Conservation (phyloP, 495 filamentous ascomycete species). For the Chlorociboria aeruginascens region DNA sequence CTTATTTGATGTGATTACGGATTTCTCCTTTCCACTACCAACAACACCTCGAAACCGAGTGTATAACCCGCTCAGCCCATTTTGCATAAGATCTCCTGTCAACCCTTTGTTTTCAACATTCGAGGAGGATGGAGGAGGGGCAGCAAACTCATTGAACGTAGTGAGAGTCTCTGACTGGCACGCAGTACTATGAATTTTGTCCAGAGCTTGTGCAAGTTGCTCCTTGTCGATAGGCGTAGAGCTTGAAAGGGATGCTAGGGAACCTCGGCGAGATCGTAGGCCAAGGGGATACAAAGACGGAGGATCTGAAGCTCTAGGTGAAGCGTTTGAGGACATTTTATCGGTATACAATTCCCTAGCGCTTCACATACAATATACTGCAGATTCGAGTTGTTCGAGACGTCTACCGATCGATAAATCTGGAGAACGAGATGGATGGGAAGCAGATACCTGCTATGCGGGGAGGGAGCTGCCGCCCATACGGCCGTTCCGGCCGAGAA, state of each 20-base stretch:
- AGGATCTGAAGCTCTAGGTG: constrained; percentile 6
- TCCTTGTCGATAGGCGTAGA: constrained; percentile 52
- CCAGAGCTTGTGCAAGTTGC: constrained; percentile 54
- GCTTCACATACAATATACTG: no score
- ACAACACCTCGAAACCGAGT: constrained; percentile 70
- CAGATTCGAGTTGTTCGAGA: no score
- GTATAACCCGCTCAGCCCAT: constrained; percentile 77
- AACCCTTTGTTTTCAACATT: constrained; percentile 53
- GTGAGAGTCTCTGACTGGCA: constrained; percentile 70
- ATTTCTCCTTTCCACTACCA: constrained; percentile 52
- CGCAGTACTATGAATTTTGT: constrained; percentile 73
- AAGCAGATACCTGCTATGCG: no score
- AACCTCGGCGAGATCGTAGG: constrained; percentile 45
- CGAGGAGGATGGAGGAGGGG: constrained; percentile 40
- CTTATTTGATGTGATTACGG: constrained; percentile 17
- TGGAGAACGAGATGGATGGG: no score
- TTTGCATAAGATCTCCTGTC: constrained; percentile 60
- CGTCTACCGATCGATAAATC: no score
- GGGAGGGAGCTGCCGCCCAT: no score
- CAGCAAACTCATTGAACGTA: constrained; percentile 78
- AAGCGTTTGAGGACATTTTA: constrained; percentile 17
- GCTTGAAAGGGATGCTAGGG: constrained; percentile 49
- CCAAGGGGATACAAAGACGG: constrained; percentile 14
- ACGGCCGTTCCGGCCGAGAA: no score
- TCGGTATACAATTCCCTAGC: neutral